Conservation (phyloP, 1,284 basidiomycete genomes). For the Cystobasidiaceae sp. region DNA sequence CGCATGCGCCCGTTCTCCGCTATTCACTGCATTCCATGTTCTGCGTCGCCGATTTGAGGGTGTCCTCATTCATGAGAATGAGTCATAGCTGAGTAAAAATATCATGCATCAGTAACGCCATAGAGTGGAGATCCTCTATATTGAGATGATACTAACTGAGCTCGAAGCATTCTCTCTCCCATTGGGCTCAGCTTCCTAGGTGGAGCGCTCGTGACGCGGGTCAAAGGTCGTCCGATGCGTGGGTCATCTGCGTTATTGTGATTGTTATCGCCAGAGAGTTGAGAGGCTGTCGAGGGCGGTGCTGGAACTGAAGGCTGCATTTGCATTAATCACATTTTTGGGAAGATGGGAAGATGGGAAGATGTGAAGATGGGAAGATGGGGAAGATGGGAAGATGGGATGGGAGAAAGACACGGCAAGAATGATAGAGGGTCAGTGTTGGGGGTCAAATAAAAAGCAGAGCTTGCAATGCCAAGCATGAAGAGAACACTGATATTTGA, state of each 20-base stretch:
- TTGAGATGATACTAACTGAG: not conserved
- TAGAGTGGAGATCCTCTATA: too few relatives aligned
- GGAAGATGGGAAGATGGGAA: not conserved
- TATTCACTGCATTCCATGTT: too few relatives aligned
- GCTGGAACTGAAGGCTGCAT: slow-evolving; percentile 19
- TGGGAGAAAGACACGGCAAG: not conserved
- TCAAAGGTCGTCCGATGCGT: slow-evolving; percentile 17
- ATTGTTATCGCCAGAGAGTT: not conserved
- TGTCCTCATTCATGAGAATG: too few relatives aligned
- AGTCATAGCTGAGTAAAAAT: too few relatives aligned
- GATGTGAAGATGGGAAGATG: too few relatives aligned
- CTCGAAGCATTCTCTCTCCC: slow-evolving; percentile 17
- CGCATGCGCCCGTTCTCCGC: too few relatives aligned
- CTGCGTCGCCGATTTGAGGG: too few relatives aligned
- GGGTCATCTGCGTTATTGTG: slow-evolving; percentile 1
- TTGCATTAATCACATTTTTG: too few relatives aligned
- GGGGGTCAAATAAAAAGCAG: too few relatives aligned
- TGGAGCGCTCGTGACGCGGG: slow-evolving; percentile 9
- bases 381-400: not conserved
- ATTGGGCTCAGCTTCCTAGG: slow-evolving; percentile 19
- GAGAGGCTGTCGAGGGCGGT: slow-evolving; percentile 1
- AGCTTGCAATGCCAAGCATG: too few relatives aligned
- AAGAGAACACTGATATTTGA: not conserved
- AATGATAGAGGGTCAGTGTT: too few relatives aligned
- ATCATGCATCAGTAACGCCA: too few relatives aligned